Evolutionary conservation across 345 rosid species (phyloP).

Genomic region (Rhodamnia argentea): DNA sequence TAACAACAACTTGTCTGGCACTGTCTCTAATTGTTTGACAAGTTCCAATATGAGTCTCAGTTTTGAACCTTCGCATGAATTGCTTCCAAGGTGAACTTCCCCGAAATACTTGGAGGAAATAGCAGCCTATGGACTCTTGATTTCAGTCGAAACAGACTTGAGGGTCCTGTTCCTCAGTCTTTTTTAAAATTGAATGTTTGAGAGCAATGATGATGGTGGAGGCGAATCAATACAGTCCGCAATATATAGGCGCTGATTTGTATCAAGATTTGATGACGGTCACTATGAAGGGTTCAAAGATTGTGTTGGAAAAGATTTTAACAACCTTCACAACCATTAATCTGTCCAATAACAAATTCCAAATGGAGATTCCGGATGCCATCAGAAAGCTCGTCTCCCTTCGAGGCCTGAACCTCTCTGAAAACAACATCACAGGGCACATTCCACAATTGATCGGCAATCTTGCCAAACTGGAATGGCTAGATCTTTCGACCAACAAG

Average conservation of each 20-base stretch:
- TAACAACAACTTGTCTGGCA: constrained; percentile 11
- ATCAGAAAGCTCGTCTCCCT: constrained; percentile 9
- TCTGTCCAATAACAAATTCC: constrained; percentile 14
- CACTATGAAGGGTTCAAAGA: background rate
- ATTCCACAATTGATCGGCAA: constrained; percentile 7
- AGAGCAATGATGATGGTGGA: background rate
- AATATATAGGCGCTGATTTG: background rate
- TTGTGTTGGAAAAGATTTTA: background rate
- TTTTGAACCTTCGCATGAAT: constrained; percentile 8
- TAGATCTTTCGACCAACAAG: constrained; percentile 1
- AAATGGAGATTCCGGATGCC: constrained; percentile 3
- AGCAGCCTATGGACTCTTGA: background rate
- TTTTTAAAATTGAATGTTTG: background rate
- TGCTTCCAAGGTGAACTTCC: constrained; percentile 2
- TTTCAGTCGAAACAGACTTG: constrained; percentile 9
- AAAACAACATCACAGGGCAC: background rate
- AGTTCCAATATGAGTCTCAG: background rate
- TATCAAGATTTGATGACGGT: background rate
- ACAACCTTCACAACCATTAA: background rate
- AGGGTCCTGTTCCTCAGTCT: constrained; percentile 8
- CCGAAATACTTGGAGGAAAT: background rate
- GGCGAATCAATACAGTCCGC: background rate
- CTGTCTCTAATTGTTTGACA: constrained; percentile 8
- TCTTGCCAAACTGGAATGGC: background rate
- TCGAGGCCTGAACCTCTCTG: constrained; percentile 13